Conservation (phyloP, 2,329 filamentous ascomycete species). For the Colletotrichum coccodes region DNA sequence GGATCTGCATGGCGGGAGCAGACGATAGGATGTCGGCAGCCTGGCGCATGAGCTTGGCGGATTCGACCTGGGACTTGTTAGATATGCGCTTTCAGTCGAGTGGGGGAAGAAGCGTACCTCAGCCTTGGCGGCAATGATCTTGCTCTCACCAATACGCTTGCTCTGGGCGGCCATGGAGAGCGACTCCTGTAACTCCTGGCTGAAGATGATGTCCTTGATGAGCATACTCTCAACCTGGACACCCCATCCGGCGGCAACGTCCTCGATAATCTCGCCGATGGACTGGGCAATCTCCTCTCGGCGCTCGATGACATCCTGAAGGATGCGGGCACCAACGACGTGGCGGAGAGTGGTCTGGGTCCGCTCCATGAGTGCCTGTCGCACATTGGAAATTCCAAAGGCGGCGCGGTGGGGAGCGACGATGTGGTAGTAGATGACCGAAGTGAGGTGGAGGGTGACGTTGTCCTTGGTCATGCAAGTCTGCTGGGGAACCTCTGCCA, state of each 20-base stretch:
- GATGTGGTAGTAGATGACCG: constrained; percentile 99
- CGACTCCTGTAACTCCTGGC: constrained; percentile 92
- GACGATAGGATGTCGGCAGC: constrained; percentile 93
- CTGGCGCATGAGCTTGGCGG: constrained; percentile 91
- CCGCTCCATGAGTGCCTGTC: constrained; percentile 95
- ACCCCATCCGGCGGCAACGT: constrained; percentile 93
- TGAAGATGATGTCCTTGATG: constrained; percentile 99
- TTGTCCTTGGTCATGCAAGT: constrained; percentile 99
- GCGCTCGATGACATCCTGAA: constrained; percentile 98
- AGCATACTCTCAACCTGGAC: constrained; percentile 98
- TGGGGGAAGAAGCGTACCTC: constrained; percentile 61
- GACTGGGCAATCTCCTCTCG: constrained; percentile 96
- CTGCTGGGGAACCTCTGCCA: constrained; percentile 90
- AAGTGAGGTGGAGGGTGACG: constrained; percentile 91
- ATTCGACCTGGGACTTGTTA: constrained; percentile 72
- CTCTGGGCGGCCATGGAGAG: constrained; percentile 98
- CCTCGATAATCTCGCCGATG: constrained; percentile 97
- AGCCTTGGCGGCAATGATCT: constrained; percentile 96
- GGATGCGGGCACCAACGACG: constrained; percentile 92
- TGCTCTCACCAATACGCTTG: constrained; percentile 98
- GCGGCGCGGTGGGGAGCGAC: constrained; percentile 95
- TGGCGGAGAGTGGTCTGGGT: constrained; percentile 98
- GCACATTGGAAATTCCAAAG: constrained; percentile 94
- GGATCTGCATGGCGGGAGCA: constrained; percentile 97
- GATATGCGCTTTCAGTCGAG: neutral